Evolutionary conservation across 257 asterid genomes (phyloP).

Genomic region (Nicotiana undulata): DNA sequence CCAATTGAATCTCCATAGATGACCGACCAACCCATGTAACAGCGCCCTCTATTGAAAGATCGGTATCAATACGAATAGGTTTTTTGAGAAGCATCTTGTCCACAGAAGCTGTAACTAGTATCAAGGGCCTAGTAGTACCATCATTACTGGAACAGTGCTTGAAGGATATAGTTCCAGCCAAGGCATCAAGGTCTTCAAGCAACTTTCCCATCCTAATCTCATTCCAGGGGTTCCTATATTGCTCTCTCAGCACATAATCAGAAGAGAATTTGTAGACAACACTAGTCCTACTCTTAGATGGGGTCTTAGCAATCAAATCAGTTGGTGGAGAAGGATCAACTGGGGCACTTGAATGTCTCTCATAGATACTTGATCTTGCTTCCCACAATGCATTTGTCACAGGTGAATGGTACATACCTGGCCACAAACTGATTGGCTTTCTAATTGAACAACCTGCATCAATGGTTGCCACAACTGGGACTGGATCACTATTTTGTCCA

Average conservation of each 20-base stretch:
- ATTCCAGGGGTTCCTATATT: conserved; percentile 90
- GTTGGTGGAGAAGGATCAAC: conserved; percentile 31
- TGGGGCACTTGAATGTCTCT: conserved; percentile 24
- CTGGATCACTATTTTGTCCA: conserved; percentile 12
- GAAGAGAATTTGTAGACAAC: conserved; percentile 55
- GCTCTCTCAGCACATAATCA: conserved; percentile 78
- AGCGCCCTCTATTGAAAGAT: conserved; percentile 64
- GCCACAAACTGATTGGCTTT: conserved; percentile 81
- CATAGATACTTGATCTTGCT: conserved; percentile 62
- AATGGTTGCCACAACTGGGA: conserved; percentile 25
- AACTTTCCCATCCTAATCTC: conserved; percentile 80
- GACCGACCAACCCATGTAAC: conserved; percentile 96
- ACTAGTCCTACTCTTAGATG: conserved; percentile 65
- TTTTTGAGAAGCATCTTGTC: conserved; percentile 78
- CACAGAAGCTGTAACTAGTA: conserved; percentile 88
- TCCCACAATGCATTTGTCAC: conserved; percentile 94
- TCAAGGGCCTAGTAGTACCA: conserved; percentile 62
- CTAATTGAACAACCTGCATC: conserved; percentile 86
- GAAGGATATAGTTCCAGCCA: conserved; percentile 87
- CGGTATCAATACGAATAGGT: conserved; percentile 58
- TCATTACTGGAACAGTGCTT: conserved; percentile 74
- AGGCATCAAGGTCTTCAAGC: conserved; percentile 97
- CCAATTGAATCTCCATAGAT: conserved; percentile 88
- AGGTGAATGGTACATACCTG: conserved; percentile 89
- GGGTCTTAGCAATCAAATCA: conserved; percentile 45